Conservation (phyloP, 495 filamentous ascomycete genomes). For the Aspergillus steynii region DNA sequence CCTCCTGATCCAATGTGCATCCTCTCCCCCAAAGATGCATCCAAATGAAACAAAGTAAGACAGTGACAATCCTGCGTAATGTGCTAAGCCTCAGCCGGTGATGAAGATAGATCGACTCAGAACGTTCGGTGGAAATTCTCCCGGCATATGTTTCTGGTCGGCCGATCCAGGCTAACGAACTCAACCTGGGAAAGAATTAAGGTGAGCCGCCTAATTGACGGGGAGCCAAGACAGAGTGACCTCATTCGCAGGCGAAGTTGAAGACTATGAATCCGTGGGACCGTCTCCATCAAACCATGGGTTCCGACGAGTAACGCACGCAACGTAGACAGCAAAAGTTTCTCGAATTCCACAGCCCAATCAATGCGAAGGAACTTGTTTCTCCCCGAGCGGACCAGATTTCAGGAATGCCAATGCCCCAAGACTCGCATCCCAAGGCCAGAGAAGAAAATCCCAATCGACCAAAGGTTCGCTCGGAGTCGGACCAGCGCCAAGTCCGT, state of each 20-base stretch:
- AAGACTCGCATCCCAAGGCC: not conserved
- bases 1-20: not conserved
- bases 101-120: not conserved
- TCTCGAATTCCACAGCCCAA: not conserved
- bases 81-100: not conserved
- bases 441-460: not conserved
- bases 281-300: not conserved
- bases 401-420: not conserved
- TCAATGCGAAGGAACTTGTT: not conserved
- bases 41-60: not conserved
- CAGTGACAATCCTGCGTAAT: not conserved
- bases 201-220: not conserved
- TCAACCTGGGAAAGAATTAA: not conserved
- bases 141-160: not conserved
- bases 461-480: not conserved
- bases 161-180: not conserved
- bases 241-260: not conserved
- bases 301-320: not conserved
- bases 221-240: not conserved
- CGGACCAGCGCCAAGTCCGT: not conserved
- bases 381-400: not conserved
- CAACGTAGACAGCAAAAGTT: not conserved
- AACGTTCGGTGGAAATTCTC: not conserved
- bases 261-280: not conserved
- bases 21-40: not conserved